phyloP scores from a whole-genome alignment of 2,329 filamentous ascomycete genomes.

The Colletotrichum brevisporum region DNA sequence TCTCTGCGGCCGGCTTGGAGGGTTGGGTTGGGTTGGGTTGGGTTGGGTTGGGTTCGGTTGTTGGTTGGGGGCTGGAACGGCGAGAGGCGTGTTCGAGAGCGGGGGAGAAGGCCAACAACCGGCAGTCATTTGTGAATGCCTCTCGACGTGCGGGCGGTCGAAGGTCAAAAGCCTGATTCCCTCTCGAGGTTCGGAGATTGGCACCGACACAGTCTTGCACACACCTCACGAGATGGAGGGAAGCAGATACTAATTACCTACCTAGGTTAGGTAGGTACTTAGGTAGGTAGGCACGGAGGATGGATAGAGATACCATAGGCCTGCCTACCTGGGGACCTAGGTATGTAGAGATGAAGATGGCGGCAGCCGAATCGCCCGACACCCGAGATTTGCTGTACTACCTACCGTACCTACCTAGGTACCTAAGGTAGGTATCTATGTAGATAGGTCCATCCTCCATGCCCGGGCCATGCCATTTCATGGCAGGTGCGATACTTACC shows the following conservation, averaged over 20 bases:
- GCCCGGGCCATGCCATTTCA: neutral
- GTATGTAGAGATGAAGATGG: neutral
- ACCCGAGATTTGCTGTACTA: constrained; percentile 11
- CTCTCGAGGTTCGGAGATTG: neutral
- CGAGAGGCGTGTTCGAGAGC: constrained; percentile 27
- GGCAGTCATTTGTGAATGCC: constrained; percentile 23
- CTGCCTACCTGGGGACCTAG: neutral
- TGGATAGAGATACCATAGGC: neutral
- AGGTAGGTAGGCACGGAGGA: neutral
- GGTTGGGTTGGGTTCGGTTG: neutral
- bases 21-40: neutral
- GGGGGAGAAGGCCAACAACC: constrained; percentile 15
- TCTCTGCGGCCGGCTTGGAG: constrained; percentile 6
- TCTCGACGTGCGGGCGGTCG: neutral
- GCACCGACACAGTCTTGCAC: neutral
- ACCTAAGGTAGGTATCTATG: too few species aligned
- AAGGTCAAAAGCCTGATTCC: constrained; percentile 16
- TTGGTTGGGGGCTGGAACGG: constrained; percentile 16
- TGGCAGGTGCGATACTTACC: constrained; percentile 30
- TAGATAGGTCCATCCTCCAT: too few species aligned
- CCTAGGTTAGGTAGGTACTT: too few species aligned
- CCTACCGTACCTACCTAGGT: neutral
- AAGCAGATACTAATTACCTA: neutral
- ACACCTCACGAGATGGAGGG: constrained; percentile 1
- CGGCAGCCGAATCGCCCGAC: constrained; percentile 5